Conservation (phyloP, 345 rosid species). For the Rhodamnia rubescens region DNA sequence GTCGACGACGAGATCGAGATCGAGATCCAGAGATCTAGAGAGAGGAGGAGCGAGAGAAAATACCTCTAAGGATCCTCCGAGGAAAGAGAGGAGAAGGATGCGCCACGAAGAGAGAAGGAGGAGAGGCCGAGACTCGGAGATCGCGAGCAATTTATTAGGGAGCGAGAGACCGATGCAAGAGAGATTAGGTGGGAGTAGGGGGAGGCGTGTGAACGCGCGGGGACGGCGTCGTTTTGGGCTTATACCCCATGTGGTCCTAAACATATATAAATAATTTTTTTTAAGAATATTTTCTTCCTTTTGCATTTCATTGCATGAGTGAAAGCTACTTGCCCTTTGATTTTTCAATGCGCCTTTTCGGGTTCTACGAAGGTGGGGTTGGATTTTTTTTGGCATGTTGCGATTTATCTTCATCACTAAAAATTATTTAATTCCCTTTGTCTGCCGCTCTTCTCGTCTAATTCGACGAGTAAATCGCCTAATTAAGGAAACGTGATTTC, state of each 20-base stretch:
- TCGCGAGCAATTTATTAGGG: too few species aligned
- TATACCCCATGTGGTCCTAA: too few species aligned
- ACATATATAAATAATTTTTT: too few species aligned
- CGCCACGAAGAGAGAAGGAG: not conserved
- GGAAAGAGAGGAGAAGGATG: not conserved
- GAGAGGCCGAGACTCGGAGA: not conserved
- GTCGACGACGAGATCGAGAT: not conserved
- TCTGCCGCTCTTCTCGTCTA: not conserved
- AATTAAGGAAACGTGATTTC: not conserved
- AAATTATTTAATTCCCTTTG: not conserved
- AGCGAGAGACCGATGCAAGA: not conserved
- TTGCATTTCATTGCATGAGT: not conserved
- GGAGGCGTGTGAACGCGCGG: not conserved
- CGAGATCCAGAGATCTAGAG: not conserved
- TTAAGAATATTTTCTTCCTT: too few species aligned
- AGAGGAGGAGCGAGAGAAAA: not conserved
- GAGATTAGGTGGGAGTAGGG: not conserved
- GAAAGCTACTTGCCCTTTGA: not conserved
- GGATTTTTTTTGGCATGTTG: not conserved
- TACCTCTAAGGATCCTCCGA: not conserved
- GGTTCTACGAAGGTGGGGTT: not conserved
- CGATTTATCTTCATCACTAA: not conserved
- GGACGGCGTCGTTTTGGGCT: not conserved
- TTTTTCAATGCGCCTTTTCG: not conserved
- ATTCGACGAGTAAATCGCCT: not conserved